phyloP scores from a whole-genome alignment of 768 basidiomycete genomes.

The Sarcodon sp. region DNA sequence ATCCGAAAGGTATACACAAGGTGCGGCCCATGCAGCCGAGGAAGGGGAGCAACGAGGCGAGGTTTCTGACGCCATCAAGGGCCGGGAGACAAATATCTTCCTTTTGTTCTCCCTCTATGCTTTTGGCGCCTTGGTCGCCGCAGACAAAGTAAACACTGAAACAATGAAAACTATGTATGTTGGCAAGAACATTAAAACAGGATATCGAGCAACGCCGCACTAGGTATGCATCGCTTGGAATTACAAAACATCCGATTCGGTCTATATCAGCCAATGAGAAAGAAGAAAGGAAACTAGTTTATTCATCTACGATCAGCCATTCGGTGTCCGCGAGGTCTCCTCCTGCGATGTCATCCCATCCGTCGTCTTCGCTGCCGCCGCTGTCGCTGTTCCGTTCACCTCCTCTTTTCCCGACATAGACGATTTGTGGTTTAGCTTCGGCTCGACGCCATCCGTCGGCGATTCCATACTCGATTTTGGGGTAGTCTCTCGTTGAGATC shows the following conservation, averaged over 20 bases:
- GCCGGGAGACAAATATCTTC: no score
- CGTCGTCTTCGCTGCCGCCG: conserved; percentile 33
- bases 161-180: neutral
- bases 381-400: conserved; percentile 31
- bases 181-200: conserved; percentile 5
- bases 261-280: neutral
- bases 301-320: conserved; percentile 66
- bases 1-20: no score
- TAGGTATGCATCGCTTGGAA: conserved; percentile 13
- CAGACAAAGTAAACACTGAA: no score
- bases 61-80: no score
- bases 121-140: no score
- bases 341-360: conserved; percentile 65
- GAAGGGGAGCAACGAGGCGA: no score
- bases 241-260: conserved; percentile 1
- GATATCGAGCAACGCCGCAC: conserved; percentile 10
- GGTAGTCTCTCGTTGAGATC: conserved; percentile 53
- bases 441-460: conserved; percentile 5
- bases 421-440: conserved; percentile 15
- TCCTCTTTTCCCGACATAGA: conserved; percentile 63
- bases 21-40: no score
- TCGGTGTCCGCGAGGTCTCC: conserved; percentile 70
- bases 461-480: conserved; percentile 32
- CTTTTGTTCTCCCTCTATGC: no score
- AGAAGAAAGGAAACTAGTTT: conserved; percentile 5